Base-by-base conservation (phyloP, 176 grass and related monocot species). In the Raddia distichophylla region DNA sequence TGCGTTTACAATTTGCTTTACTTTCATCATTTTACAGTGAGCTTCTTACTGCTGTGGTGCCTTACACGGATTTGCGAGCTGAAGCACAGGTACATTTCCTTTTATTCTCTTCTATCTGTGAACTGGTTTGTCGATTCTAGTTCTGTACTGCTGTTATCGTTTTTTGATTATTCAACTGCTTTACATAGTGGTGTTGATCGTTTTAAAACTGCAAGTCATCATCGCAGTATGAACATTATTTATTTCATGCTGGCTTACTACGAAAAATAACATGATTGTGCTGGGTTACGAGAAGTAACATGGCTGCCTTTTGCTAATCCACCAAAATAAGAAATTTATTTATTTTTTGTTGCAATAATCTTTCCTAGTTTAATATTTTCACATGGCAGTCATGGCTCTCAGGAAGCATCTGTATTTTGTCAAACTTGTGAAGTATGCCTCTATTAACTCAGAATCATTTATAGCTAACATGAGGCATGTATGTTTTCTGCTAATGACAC, bases 41-140 rank as follows among this genome's bases (percentile, higher is more conserved):
- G 62, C 86, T 98, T 88, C 92, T 95, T 82, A 95, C 93, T 72
- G 90, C 90, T 84, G 93, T 95, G 80, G 93, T 98, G 42, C 96
- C 96, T 70, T 93, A 98, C 66, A 98, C 96, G 82, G 93, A 98
- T 85, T 87, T 95, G 18, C 73, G 87, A 85, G 90, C 96, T 73
- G 95, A 98, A 98, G 96, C 96, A 63, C 96, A 98, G 93, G 96
- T 98, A 86, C 40, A 55, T 14, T 54, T 90, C 88, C 60, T 69
- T 64, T 64, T 44, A 2, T 46, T 76, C 37, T 83, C 45, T 27
- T 82, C 87, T 77, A 52, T 63, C n/a, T 79, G 33, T 49, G 4
- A 47, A 5, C 42, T 58, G 12, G 44, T 75, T 67, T 84, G 64
- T 65, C 32, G 57, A 34, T 60, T 44, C 66, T 14, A 60, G 45